Conservation (phyloP, 305 asterid genomes). For the Rubia tinctorum region DNA sequence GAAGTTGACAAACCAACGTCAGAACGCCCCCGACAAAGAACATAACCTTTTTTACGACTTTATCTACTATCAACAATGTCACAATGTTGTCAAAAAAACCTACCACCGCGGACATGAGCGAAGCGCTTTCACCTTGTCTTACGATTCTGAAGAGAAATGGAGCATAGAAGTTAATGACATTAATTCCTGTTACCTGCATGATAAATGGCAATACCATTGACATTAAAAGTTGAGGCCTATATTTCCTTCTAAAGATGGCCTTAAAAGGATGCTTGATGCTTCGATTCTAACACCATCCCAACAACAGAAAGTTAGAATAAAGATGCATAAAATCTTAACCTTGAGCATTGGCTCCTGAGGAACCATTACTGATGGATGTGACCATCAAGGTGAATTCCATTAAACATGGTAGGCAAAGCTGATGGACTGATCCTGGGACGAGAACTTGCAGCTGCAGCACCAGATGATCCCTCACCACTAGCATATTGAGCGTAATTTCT, state of each 20-base stretch:
- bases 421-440: background rate
- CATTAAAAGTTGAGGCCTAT: constrained; percentile 34
- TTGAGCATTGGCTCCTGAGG: too few relatives aligned
- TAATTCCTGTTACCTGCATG: constrained; percentile 32
- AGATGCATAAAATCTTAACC: background rate
- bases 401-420: background rate
- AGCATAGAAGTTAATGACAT: constrained; percentile 34
- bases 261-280: constrained; percentile 25
- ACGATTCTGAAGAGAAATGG: constrained; percentile 34
- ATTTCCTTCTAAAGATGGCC: constrained; percentile 23
- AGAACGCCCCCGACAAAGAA: too few relatives aligned
- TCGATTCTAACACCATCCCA: background rate
- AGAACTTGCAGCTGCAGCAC: too few relatives aligned
- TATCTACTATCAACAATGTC: too few relatives aligned
- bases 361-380: background rate
- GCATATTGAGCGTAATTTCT: constrained; percentile 23
- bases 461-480: too few relatives aligned
- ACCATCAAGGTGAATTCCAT: background rate
- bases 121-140: constrained; percentile 28
- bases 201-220: constrained; percentile 27
- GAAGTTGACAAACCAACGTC: too few relatives aligned
- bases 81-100: constrained; percentile 14
- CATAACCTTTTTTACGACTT: background rate
- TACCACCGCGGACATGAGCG: constrained; percentile 28
- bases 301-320: background rate